A percentile compares a stretch with the other conserved stretches of the same genome.
Evolutionary conservation across 1,284 basidiomycete species (phyloP).

Genomic region (Ceratobasidium sp.): DNA sequence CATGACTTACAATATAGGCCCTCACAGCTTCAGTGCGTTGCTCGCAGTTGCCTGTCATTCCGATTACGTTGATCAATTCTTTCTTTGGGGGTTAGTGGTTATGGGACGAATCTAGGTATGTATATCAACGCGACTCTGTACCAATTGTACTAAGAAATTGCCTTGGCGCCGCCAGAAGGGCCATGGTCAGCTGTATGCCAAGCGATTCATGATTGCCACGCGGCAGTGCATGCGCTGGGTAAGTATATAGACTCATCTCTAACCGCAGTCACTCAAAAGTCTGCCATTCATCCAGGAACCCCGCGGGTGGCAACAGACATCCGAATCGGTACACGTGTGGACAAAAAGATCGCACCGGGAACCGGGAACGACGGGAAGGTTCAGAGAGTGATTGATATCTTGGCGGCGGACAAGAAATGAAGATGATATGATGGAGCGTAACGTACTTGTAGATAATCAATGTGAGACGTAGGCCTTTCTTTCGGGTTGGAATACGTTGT

Average conservation of each 20-base stretch:
- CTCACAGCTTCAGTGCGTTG: conserved; percentile 32
- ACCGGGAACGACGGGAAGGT: conserved; percentile 84
- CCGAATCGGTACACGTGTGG: conserved; percentile 89
- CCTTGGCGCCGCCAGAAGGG: conserved; percentile 69
- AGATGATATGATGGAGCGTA: neutral
- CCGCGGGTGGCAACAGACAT: conserved; percentile 88
- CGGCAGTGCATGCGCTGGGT: conserved; percentile 80
- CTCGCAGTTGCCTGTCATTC: too few relatives aligned
- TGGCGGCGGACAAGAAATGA: conserved; percentile 50
- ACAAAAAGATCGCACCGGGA: conserved; percentile 74
- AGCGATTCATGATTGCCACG: conserved; percentile 89
- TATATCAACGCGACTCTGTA: neutral
- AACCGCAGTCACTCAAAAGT: too few relatives aligned
- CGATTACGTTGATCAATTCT: neutral
- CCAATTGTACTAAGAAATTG: neutral
- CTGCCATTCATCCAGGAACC: conserved; percentile 62
- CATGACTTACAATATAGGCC: conserved; percentile 13
- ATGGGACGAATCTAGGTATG: conserved; percentile 88
- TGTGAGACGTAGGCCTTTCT: too few relatives aligned
- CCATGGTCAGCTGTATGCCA: conserved; percentile 85
- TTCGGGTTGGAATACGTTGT: too few relatives aligned
- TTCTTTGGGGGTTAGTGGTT: conserved; percentile 70
- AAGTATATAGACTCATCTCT: neutral
- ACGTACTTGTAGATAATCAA: too few relatives aligned
- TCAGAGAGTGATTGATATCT: conserved; percentile 81